phyloP scores from a whole-genome alignment of 495 filamentous ascomycete genomes.

The Penicillium argentinense region DNA sequence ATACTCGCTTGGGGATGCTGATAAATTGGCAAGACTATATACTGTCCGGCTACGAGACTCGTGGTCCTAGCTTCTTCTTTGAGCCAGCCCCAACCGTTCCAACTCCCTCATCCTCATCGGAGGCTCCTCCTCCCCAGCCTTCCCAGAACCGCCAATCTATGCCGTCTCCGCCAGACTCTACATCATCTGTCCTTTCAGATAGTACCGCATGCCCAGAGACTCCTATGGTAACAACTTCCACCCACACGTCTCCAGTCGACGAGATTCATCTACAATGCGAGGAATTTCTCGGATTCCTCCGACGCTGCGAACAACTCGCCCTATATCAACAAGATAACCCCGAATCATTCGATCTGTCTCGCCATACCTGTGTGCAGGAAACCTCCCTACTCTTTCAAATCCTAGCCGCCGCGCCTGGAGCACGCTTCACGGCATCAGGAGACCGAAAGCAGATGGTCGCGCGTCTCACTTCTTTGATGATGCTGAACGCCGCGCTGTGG shows the following conservation, averaged over 20 bases:
- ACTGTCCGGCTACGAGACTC: conserved; percentile 38
- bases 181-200: conserved; percentile 17
- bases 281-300: conserved; percentile 39
- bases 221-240: neutral
- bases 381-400: conserved; percentile 28
- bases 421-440: conserved; percentile 31
- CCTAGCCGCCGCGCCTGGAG: conserved; percentile 29
- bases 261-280: conserved; percentile 37
- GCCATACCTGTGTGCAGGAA: conserved; percentile 27
- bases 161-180: conserved; percentile 27
- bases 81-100: conserved; percentile 14
- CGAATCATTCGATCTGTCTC: conserved; percentile 13
- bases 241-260: conserved; percentile 16
- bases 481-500: conserved; percentile 42
- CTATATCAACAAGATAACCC: conserved; percentile 24
- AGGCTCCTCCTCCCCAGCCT: neutral
- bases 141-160: conserved; percentile 10
- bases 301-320: conserved; percentile 37
- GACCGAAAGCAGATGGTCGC: conserved; percentile 40
- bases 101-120: neutral
- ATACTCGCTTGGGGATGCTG: conserved; percentile 40
- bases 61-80: conserved; percentile 35
- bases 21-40: conserved; percentile 49
- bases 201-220: conserved; percentile 4
- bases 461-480: conserved; percentile 32